phyloP scores from a whole-genome alignment of 768 basidiomycete genomes.

The Hypholoma sublateritium region DNA sequence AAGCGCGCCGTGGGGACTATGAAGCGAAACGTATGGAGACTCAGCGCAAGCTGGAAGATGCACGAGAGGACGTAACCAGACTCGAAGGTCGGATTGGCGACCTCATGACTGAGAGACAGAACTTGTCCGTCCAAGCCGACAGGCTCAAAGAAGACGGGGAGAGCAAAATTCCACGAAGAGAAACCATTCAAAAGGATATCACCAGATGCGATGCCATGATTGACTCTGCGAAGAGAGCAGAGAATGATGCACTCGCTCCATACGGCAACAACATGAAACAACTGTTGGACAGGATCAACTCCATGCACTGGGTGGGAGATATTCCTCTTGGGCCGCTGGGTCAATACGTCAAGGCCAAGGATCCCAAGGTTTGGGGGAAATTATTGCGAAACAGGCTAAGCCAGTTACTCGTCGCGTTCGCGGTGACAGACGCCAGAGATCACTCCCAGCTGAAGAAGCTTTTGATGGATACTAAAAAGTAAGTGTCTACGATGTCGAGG shows the following conservation, averaged over 20 bases:
- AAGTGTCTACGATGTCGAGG: constrained; percentile 19
- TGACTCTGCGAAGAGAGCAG: constrained; percentile 43
- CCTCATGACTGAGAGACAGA: constrained; percentile 31
- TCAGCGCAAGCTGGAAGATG: constrained; percentile 47
- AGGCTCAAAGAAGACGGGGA: constrained; percentile 34
- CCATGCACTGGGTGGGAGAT: constrained; percentile 61
- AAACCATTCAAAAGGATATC: constrained; percentile 39
- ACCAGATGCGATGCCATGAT: constrained; percentile 50
- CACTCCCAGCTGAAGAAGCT: constrained; percentile 54
- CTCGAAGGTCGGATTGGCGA: constrained; percentile 34
- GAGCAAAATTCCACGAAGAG: constrained; percentile 29
- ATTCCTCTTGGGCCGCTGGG: constrained; percentile 81
- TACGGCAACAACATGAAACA: constrained; percentile 63
- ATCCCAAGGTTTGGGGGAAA: constrained; percentile 60
- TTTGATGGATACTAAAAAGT: constrained; percentile 63
- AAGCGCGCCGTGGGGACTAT: constrained; percentile 22
- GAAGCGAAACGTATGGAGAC: constrained; percentile 63
- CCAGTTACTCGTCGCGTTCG: constrained; percentile 62
- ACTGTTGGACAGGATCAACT: constrained; percentile 53
- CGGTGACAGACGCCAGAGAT: constrained; percentile 74
- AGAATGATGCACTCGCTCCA: constrained; percentile 56
- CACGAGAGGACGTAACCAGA: constrained; percentile 35
- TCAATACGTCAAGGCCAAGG: constrained; percentile 68
- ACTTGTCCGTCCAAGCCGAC: constrained; percentile 27
- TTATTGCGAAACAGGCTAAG: constrained; percentile 65